phyloP scores from a whole-genome alignment of 768 basidiomycete genomes.

The Xerocomus spinulosus region DNA sequence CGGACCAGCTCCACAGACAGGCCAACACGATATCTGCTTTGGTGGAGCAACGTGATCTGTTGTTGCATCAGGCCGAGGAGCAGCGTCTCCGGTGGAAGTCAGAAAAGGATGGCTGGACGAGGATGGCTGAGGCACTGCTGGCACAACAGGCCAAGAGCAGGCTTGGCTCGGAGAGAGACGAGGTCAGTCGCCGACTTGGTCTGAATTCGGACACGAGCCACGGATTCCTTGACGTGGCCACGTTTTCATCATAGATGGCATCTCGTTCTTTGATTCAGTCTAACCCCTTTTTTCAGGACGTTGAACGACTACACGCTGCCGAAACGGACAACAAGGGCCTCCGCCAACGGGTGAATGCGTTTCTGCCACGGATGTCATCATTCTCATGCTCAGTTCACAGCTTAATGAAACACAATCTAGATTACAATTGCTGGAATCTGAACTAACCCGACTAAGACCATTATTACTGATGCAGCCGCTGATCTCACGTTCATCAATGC shows the following conservation, averaged over 20 bases:
- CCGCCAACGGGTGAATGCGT: slow-evolving; percentile 50
- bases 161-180: slow-evolving; percentile 35
- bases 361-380: not conserved
- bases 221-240: not conserved
- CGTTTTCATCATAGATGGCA: not conserved
- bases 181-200: slow-evolving; percentile 35
- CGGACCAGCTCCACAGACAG: slow-evolving; percentile 51
- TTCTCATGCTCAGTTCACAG: slow-evolving; percentile 33
- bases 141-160: slow-evolving; percentile 41
- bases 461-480: slow-evolving; percentile 62
- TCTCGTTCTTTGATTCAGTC: slow-evolving; percentile 2
- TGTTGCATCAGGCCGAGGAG: slow-evolving; percentile 49
- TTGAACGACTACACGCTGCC: slow-evolving; percentile 46
- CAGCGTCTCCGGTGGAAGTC: slow-evolving; percentile 58
- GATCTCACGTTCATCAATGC: slow-evolving; percentile 19
- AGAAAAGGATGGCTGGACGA: slow-evolving; percentile 60
- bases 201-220: not conserved
- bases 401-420: slow-evolving; percentile 55
- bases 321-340: slow-evolving; percentile 61
- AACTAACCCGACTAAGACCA: slow-evolving; percentile 62
- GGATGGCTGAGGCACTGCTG: slow-evolving; percentile 65
- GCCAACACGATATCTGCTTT: slow-evolving; percentile 58
- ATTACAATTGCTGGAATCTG: slow-evolving; percentile 53
- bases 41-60: slow-evolving; percentile 52
- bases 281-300: slow-evolving; percentile 41